Percentiles rank a stretch among this genome's conserved stretches.
These are phyloP conservation scores for Escovopsis sp. DNA, from an alignment of 2,329 filamentous ascomycete genomes.

Conservation along the genomic window DNA sequence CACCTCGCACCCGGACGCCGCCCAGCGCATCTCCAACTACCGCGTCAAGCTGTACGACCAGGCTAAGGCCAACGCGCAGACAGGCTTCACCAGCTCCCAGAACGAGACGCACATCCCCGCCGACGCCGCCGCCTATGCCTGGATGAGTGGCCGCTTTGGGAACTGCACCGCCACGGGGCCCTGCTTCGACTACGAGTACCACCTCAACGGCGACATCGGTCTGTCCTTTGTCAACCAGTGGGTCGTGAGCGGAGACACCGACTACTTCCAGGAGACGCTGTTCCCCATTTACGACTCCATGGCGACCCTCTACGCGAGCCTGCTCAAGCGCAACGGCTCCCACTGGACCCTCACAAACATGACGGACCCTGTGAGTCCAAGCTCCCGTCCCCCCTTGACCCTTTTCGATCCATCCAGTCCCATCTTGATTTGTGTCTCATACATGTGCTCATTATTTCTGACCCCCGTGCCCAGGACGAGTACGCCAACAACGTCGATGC, in stretches of 20 bases:
- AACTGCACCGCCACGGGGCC: conserved; percentile 47
- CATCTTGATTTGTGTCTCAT: no score
- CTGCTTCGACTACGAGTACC: conserved; percentile 59
- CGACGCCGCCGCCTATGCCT: conserved; percentile 38
- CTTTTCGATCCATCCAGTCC: not conserved
- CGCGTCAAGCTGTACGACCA: conserved; percentile 23
- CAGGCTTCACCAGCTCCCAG: conserved; percentile 29
- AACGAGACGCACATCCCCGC: conserved; percentile 41
- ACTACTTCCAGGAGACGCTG: conserved; percentile 18
- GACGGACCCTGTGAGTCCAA: conserved; percentile 49
- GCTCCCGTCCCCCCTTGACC: not conserved
- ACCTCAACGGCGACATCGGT: conserved; percentile 55
- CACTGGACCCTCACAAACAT: conserved; percentile 42
- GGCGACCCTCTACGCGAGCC: conserved; percentile 44
- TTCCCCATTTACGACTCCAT: conserved; percentile 51
- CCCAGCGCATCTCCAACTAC: conserved; percentile 14
- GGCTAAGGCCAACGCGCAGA: conserved; percentile 44
- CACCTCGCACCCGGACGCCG: conserved; percentile 12
- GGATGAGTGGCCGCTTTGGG: conserved; percentile 51
- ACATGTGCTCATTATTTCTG: no score
- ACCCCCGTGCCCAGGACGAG: conserved; percentile 32
- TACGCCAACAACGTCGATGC: conserved; percentile 55
- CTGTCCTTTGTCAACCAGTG: conserved; percentile 20
- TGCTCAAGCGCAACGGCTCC: conserved; percentile 45
- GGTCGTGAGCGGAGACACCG: conserved; percentile 12